Evolutionary conservation across 192 early-diverging fungal genomes (phyloP), one percentile per base, ranked within the genome.

Genomic region (Podila minutissima): DNA sequence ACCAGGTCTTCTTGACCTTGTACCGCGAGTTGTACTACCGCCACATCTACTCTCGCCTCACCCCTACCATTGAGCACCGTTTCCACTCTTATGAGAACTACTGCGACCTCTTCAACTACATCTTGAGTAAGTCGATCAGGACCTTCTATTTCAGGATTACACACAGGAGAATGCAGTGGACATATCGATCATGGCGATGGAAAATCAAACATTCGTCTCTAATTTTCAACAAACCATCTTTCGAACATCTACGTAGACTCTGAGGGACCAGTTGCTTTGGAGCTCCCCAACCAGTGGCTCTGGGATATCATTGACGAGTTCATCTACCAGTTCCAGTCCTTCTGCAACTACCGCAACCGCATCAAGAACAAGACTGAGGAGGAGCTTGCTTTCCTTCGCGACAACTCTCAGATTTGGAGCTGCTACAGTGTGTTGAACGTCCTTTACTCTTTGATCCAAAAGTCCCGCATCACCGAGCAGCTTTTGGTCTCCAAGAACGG

Each of bases 241-340:
- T 46, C 41, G 41, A 60, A 28, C 59, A 20, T 41, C 12, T 74
- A 59, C 64, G 63, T 51, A 90, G 89, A 90, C 71, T 90, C 89
- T 24, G 91, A 94, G 38, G 94, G 94, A 46, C 96, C 96, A 29
- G 89, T 94, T 55, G 92, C 93, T 59, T 86, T 98, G 66, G 97
- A 98, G 86, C 90, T 98, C 66, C 97, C 97, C 29, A 97, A 96
- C 89, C 96, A 97, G 86, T 98, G 97, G 97, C 86, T 98, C 50
- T 98, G 96, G 96, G 97, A 98, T 86, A 97, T 98, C 82, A 96
- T 98, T 71, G 97, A 98, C 74, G 97, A 98, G 86, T 98, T 98
- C 85, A 97, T 98, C 76, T 98, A 97, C 86, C 97, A 98, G 88
- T 98, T 97, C 92, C 97, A 98, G 89, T 92, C 95, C 66, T 98